A percentile compares a stretch with the other conserved stretches of the same genome.
These are phyloP conservation scores for Teunomyces pallodes DNA, from an alignment of 805 yeast genomes.

Conservation along the genomic window DNA sequence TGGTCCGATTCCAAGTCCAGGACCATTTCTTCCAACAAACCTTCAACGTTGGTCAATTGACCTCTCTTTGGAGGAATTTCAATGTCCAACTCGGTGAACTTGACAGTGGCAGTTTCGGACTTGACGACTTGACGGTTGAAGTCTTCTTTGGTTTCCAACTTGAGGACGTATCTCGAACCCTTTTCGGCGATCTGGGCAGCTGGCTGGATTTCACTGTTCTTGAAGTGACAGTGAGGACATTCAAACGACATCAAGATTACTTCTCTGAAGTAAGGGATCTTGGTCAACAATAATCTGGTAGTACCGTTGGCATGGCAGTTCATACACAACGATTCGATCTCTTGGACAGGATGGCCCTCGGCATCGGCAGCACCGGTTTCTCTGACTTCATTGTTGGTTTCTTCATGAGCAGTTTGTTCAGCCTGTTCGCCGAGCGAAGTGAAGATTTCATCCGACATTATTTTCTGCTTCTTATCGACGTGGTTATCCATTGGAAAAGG, in stretches of 20 bases:
- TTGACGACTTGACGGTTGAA: slow-evolving; percentile 90
- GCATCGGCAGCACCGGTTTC: slow-evolving; percentile 79
- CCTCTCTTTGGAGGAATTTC: slow-evolving; percentile 97
- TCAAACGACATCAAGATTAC: slow-evolving; percentile 91
- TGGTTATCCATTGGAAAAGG: slow-evolving; percentile 7
- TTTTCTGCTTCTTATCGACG: slow-evolving; percentile 13
- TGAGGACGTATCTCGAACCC: slow-evolving; percentile 72
- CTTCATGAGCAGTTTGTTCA: slow-evolving; percentile 21
- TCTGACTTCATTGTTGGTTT: slow-evolving; percentile 44
- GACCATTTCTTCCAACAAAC: slow-evolving; percentile 77
- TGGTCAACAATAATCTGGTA: slow-evolving; percentile 80
- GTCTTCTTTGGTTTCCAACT: slow-evolving; percentile 67
- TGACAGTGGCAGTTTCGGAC: slow-evolving; percentile 79
- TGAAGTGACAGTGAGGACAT: slow-evolving; percentile 92
- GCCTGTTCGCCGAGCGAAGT: slow-evolving; percentile 42
- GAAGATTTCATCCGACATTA: slow-evolving; percentile 19
- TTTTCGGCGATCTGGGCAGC: slow-evolving; percentile 89
- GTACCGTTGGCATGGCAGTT: slow-evolving; percentile 85
- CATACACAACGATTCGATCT: slow-evolving; percentile 93
- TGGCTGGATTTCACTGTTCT: slow-evolving; percentile 92
- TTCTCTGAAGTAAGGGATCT: slow-evolving; percentile 89
- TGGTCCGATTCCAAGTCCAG: slow-evolving; percentile 81
- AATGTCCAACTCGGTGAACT: slow-evolving; percentile 78
- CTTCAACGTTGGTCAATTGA: slow-evolving; percentile 89
- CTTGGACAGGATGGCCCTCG: slow-evolving; percentile 93